Evolutionary conservation across 2,329 filamentous ascomycete species (phyloP).

Genomic region (Aspergillus pseudoviridinutans): DNA sequence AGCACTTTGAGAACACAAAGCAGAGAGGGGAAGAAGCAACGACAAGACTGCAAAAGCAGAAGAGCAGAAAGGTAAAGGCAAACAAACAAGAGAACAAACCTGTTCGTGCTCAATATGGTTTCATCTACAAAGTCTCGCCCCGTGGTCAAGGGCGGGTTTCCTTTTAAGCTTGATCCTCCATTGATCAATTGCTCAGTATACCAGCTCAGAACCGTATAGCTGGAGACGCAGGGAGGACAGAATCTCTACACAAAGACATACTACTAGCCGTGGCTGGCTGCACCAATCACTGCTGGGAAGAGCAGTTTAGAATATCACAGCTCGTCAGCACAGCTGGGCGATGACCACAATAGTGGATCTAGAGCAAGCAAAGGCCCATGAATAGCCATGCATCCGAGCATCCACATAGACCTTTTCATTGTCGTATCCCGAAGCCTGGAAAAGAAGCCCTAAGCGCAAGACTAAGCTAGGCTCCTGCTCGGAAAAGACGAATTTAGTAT

Average conservation of each 20-base stretch:
- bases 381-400: slow-evolving; percentile 13
- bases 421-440: background rate
- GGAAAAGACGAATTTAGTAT: background rate
- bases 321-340: slow-evolving; percentile 25
- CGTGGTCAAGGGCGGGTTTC: slow-evolving; percentile 19
- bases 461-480: background rate
- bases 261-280: slow-evolving; percentile 26
- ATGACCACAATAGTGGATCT: slow-evolving; percentile 24
- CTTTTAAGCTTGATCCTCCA: slow-evolving; percentile 20
- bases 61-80: background rate
- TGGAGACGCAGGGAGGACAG: slow-evolving; percentile 8
- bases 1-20: slow-evolving; percentile 1
- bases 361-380: slow-evolving; percentile 12
- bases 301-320: slow-evolving; percentile 20
- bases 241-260: slow-evolving; percentile 19
- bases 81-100: slow-evolving; percentile 6
- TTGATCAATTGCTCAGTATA: background rate
- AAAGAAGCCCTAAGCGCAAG: background rate
- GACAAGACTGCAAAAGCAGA: slow-evolving; percentile 1
- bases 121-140: slow-evolving; percentile 7
- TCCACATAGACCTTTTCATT: background rate
- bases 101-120: slow-evolving; percentile 7
- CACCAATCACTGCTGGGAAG: slow-evolving; percentile 25
- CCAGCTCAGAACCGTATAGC: slow-evolving; percentile 2
- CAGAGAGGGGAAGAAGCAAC: slow-evolving; percentile 1